Evolutionary conservation across 768 basidiomycete species (phyloP), one percentile per base, ranked within the genome.

Genomic region (Naganishia randhawae): DNA sequence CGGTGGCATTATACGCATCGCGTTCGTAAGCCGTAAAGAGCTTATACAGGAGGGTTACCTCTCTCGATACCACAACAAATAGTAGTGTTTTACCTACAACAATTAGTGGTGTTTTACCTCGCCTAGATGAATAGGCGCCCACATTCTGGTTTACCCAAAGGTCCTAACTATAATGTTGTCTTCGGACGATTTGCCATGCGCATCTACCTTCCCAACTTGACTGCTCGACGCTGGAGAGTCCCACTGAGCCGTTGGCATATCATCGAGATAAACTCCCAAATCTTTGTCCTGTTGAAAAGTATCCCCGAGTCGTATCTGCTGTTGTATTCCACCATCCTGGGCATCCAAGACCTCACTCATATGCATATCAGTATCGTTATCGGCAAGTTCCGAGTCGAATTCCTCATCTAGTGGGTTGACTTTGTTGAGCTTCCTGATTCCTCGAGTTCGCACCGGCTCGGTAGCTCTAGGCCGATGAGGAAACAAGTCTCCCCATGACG

Each of bases 401-500:
- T 65, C 69, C 13, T 45, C 54, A 31, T 31, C 42, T 16, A 45
- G 6, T 29, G 39, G 27, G n/a, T 68, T 64, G 37, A 70, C 52
- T 42, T 75, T 72, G 53, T 48, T 71, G n/a, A 78, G 65, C 35
- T 71, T 70, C 68, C 71, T 70, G n/a, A 79, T 63, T 11, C 77
- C 77, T 52, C 78, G 69, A 39, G 66, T 71, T 8, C 78, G 68
- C n/a, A 74, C 61, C 1, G 73, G 69, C 41, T 70, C 70, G 25
- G 73, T 73, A 17, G 69, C 68, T 61, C 92, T 93, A 5, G 92
- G 86, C 19, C 83, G 80, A 75, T 97, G 94, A 25, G 96, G 96
- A 80, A 98, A 97, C 27, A 91, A 83, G 77, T 98, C 96, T 22
- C 96, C 96, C 94, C 95, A 98, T 11, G 80, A 81, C 0, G 90